A percentile compares a stretch with the other conserved stretches of the same genome.
Evolutionary conservation across 306 rosid genomes (phyloP).

Genomic region (Lotus japonicus): DNA sequence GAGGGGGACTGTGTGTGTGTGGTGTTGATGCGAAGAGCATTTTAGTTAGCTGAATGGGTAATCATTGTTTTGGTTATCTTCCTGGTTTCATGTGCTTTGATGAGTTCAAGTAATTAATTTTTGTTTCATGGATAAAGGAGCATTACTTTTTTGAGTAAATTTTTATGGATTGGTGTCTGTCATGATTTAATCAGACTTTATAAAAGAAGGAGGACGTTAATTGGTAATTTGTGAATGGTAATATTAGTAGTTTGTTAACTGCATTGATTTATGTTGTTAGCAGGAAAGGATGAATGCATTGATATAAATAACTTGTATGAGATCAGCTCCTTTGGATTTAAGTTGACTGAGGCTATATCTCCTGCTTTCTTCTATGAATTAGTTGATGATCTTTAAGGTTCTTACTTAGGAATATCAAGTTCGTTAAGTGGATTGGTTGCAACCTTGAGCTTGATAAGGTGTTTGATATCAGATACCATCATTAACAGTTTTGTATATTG

Average conservation of each 20-base stretch:
- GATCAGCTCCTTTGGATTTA: not conserved
- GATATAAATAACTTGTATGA: not conserved
- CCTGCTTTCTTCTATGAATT: not conserved
- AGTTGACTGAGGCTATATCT: not conserved
- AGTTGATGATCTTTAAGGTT: not conserved
- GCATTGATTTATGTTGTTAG: not conserved
- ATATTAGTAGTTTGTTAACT: not conserved
- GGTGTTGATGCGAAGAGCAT: not conserved
- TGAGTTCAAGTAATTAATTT: too few relatives aligned
- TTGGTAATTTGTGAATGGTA: not conserved
- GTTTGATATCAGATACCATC: not conserved
- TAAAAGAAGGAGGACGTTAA: not conserved
- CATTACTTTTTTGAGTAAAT: not conserved
- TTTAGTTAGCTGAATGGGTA: not conserved
- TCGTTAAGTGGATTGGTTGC: not conserved
- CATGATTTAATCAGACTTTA: not conserved
- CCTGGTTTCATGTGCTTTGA: not conserved
- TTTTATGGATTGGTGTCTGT: not conserved
- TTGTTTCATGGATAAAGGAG: not conserved
- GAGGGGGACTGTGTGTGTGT: not conserved
- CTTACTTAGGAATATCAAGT: conserved; percentile 1
- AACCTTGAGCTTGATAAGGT: not conserved
- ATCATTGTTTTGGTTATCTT: not conserved
- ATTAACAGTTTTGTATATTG: too few relatives aligned
- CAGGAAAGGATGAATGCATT: not conserved